Evolutionary conservation across 768 basidiomycete genomes (phyloP).

Genomic region (Leucosporidium scottii): DNA sequence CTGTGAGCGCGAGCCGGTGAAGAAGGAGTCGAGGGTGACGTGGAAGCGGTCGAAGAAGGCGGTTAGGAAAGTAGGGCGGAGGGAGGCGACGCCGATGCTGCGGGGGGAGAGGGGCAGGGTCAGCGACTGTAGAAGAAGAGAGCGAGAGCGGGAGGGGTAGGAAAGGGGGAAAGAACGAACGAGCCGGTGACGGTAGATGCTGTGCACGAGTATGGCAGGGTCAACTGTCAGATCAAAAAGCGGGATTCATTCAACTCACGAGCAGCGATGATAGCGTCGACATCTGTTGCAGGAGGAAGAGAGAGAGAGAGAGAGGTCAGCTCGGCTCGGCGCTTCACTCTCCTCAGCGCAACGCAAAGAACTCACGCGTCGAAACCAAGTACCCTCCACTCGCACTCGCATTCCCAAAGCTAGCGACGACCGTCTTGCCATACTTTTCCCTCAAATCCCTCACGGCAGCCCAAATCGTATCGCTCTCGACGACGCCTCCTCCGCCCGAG

Average conservation of each 20-base stretch:
- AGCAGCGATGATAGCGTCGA: constrained; percentile 36
- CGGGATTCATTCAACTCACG: constrained; percentile 6
- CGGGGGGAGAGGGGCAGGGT: not conserved
- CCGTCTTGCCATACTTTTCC: constrained; percentile 33
- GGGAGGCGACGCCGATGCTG: constrained; percentile 34
- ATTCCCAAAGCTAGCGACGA: constrained; percentile 37
- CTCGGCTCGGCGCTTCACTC: not conserved
- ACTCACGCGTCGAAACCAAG: constrained; percentile 27
- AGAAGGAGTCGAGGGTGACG: constrained; percentile 35
- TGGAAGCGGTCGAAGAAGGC: constrained; percentile 37
- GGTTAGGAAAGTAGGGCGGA: constrained; percentile 36
- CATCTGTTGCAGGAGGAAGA: not conserved
- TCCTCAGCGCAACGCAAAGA: not conserved
- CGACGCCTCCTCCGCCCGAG: constrained; percentile 36
- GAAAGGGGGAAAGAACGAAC: not conserved
- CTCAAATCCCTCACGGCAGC: constrained; percentile 35
- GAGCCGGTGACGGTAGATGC: constrained; percentile 37
- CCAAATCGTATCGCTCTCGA: constrained; percentile 37
- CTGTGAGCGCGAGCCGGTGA: constrained; percentile 30
- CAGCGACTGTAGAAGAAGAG: not conserved
- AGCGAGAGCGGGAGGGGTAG: constrained; percentile 1
- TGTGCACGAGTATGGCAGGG: not conserved
- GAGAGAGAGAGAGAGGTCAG: not conserved
- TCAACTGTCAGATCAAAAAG: not conserved
- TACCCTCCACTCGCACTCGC: constrained; percentile 37